Percentiles rank a stretch among this genome's conserved stretches.
phyloP scores from a whole-genome alignment of 176 grass and related monocot genomes.

The Rhynchospora pubera region DNA sequence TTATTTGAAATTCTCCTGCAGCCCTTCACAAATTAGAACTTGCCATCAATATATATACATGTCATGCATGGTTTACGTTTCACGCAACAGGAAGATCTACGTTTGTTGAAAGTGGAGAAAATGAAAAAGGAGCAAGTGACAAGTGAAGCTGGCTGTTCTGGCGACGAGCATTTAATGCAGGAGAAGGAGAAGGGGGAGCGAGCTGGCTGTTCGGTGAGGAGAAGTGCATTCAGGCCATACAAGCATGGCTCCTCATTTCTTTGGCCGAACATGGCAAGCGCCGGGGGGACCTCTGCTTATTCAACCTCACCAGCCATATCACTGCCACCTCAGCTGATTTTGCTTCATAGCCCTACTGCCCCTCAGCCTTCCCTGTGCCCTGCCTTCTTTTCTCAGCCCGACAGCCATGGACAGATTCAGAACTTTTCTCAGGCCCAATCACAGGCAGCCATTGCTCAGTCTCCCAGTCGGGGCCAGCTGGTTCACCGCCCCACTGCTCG shows the following conservation, averaged over 20 bases:
- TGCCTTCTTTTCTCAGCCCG: neutral
- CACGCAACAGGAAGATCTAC: constrained; percentile 42
- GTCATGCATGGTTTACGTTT: no score
- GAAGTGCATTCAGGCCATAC: constrained; percentile 42
- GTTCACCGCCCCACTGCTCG: neutral
- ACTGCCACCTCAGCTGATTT: constrained; percentile 24
- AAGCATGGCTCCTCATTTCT: constrained; percentile 40
- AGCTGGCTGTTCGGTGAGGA: neutral
- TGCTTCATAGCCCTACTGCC: constrained; percentile 35
- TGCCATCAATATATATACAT: no score
- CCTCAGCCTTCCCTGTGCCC: constrained; percentile 23
- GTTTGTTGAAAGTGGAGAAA: constrained; percentile 22
- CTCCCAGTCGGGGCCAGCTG: neutral
- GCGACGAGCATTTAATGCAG: neutral
- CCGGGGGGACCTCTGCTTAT: constrained; percentile 30
- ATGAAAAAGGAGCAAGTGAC: neutral
- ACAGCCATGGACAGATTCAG: neutral
- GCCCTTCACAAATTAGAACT: no score
- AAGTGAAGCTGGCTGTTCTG: neutral
- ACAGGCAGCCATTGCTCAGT: neutral
- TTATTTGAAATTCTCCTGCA: neutral
- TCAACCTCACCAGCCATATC: constrained; percentile 42
- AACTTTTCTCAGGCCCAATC: neutral
- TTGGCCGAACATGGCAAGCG: constrained; percentile 37
- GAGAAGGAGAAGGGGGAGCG: neutral